Conservation (phyloP, 2,329 filamentous ascomycete genomes). For the Fusarium subglutinans region DNA sequence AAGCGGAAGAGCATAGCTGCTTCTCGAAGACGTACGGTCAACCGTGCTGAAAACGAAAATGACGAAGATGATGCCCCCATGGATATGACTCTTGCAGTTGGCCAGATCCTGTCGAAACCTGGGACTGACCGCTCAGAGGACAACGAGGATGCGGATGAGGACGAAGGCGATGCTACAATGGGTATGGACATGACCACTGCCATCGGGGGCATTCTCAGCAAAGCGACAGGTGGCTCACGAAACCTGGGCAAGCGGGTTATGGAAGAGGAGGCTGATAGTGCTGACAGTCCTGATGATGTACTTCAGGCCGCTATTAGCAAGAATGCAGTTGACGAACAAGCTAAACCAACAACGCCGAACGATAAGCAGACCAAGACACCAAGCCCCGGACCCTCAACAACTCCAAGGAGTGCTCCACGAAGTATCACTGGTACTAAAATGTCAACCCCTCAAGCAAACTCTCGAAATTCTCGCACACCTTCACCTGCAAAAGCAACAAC, state of each 20-base stretch:
- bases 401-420: slow-evolving; percentile 59
- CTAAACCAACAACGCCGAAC: slow-evolving; percentile 46
- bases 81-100: slow-evolving; percentile 70
- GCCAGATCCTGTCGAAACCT: slow-evolving; percentile 59
- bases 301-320: slow-evolving; percentile 42
- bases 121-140: slow-evolving; percentile 47
- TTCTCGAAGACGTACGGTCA: slow-evolving; percentile 37
- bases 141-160: slow-evolving; percentile 46
- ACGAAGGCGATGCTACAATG: slow-evolving; percentile 47
- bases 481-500: slow-evolving; percentile 37
- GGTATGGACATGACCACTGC: slow-evolving; percentile 75
- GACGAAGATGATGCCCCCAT: slow-evolving; percentile 46
- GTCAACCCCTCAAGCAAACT: slow-evolving; percentile 50
- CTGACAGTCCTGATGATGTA: slow-evolving; percentile 56
- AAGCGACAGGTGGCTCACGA: slow-evolving; percentile 43
- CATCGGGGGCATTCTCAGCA: slow-evolving; percentile 68
- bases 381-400: slow-evolving; percentile 65
- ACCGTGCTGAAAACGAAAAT: slow-evolving; percentile 45
- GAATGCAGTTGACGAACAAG: slow-evolving; percentile 27
- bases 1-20: slow-evolving; percentile 39
- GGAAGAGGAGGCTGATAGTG: slow-evolving; percentile 65
- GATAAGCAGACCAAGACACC: slow-evolving; percentile 46
- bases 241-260: slow-evolving; percentile 63
- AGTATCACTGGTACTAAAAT: slow-evolving; percentile 57
- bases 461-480: slow-evolving; percentile 36